A percentile compares a stretch with the other conserved stretches of the same genome.
These are phyloP conservation scores for Torrubiella hemipterigena DNA, from an alignment of 2,329 filamentous ascomycete genomes.

Conservation along the genomic window DNA sequence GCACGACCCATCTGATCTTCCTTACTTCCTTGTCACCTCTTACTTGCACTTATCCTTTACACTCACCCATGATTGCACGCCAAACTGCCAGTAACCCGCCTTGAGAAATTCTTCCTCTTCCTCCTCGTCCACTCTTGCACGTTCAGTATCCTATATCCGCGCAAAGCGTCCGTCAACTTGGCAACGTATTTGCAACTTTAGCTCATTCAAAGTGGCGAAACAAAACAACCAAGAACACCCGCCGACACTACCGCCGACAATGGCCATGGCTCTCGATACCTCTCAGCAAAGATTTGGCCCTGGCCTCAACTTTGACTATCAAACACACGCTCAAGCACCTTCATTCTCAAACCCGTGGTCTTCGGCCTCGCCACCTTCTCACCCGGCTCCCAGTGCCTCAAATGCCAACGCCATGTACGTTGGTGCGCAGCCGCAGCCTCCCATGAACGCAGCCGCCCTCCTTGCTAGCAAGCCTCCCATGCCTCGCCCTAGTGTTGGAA, in stretches of 20 bases:
- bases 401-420: slow-evolving; percentile 49
- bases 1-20: slow-evolving; percentile 11
- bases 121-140: no score
- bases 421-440: slow-evolving; percentile 32
- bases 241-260: slow-evolving; percentile 31
- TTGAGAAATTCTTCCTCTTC: no score
- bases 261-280: slow-evolving; percentile 93
- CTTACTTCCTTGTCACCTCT: slow-evolving; percentile 18
- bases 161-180: no score
- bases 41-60: no score
- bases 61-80: no score
- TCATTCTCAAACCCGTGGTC: slow-evolving; percentile 92
- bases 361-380: slow-evolving; percentile 34
- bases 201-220: no score
- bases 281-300: slow-evolving; percentile 71
- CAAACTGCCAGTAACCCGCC: no score
- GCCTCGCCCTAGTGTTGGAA: slow-evolving; percentile 46
- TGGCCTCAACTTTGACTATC: slow-evolving; percentile 68
- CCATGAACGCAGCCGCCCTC: slow-evolving; percentile 43
- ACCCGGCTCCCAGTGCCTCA: slow-evolving; percentile 26
- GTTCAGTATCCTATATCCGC: no score
- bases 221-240: no score
- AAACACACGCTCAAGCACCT: slow-evolving; percentile 36
- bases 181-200: no score
- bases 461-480: slow-evolving; percentile 30